Conservation (phyloP, 306 rosid species). For the Acmispon strigosus region DNA sequence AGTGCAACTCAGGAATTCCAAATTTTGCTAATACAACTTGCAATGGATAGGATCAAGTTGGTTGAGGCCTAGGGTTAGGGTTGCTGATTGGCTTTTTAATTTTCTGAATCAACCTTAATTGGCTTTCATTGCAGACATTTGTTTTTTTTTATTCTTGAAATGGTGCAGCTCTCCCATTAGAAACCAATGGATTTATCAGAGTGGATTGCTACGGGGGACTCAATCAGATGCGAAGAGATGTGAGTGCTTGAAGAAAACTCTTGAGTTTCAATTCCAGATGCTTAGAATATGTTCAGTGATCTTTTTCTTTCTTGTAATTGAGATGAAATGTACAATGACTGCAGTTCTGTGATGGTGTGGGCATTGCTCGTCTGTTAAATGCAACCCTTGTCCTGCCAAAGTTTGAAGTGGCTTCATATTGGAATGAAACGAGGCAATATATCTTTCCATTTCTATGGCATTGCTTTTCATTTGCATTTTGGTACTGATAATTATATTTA, state of each 20-base stretch:
- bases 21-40: background rate
- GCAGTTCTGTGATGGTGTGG: slow-evolving; percentile 96
- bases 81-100: slow-evolving; percentile 19
- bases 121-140: slow-evolving; percentile 66
- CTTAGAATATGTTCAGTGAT: background rate
- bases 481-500: background rate
- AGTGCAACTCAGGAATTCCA: background rate
- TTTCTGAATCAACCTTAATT: slow-evolving; percentile 59
- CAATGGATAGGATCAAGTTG: background rate
- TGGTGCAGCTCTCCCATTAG: slow-evolving; percentile 74
- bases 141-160: slow-evolving; percentile 46
- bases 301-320: slow-evolving; percentile 19
- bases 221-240: slow-evolving; percentile 98
- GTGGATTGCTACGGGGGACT: slow-evolving; percentile 98
- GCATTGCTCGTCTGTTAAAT: slow-evolving; percentile 73
- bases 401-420: slow-evolving; percentile 92
- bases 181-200: slow-evolving; percentile 73
- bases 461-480: background rate
- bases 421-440: slow-evolving; percentile 84
- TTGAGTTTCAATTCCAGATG: slow-evolving; percentile 1
- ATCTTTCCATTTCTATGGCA: background rate
- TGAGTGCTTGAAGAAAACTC: slow-evolving; percentile 30
- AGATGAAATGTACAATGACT: slow-evolving; percentile 12
- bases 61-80: slow-evolving; percentile 8
- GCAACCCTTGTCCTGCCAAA: slow-evolving; percentile 85